phyloP scores from a whole-genome alignment of 176 grass and related monocot species.

The Stipa capillata region DNA sequence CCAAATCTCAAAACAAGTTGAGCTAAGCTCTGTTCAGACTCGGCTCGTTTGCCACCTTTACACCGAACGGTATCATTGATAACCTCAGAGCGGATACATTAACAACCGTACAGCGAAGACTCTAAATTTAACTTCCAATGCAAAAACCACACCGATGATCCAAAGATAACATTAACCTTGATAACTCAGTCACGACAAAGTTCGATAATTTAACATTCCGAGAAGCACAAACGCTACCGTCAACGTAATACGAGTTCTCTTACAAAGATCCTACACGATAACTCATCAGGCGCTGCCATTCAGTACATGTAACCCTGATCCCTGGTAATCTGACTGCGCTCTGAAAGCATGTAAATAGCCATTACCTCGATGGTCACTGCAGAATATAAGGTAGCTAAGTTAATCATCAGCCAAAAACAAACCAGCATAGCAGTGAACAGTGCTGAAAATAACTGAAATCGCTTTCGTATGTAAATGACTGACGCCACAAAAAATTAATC shows the following conservation, averaged over 20 bases:
- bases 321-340: background rate
- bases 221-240: background rate
- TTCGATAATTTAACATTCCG: background rate
- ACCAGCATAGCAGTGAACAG: background rate
- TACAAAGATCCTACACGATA: background rate
- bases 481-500: background rate
- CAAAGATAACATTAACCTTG: background rate
- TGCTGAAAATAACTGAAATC: background rate
- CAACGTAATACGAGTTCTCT: background rate
- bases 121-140: background rate
- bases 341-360: background rate
- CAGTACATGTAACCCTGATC: background rate
- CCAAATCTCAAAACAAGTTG: too few relatives aligned
- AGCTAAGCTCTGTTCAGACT: too few relatives aligned
- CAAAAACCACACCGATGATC: background rate
- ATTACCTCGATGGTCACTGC: slow-evolving; percentile 13
- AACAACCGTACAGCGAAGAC: background rate
- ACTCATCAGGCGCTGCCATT: background rate
- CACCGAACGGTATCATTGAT: background rate
- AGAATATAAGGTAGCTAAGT: background rate
- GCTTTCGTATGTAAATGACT: background rate
- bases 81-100: background rate
- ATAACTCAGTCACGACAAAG: background rate
- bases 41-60: too few relatives aligned
- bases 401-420: background rate